phyloP scores from a whole-genome alignment of 495 filamentous ascomycete genomes.

The Rhypophila decipiens region DNA sequence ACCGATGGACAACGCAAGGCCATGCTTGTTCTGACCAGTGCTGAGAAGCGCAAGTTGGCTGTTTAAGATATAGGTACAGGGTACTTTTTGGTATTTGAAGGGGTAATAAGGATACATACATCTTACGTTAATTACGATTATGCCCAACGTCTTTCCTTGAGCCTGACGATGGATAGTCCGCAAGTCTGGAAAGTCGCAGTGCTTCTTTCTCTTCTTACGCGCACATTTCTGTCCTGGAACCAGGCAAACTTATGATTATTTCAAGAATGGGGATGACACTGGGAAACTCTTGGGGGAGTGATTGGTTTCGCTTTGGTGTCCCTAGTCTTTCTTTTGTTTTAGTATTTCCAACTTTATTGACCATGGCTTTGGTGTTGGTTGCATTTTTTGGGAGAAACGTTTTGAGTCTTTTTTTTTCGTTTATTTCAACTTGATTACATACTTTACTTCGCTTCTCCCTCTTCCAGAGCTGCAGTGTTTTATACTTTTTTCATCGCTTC shows the following conservation, averaged over 20 bases:
- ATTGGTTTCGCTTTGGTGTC: neutral
- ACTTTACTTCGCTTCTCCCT: neutral
- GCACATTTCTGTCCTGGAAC: neutral
- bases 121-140: slow-evolving; percentile 34
- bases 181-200: slow-evolving; percentile 14
- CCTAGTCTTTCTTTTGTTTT: slow-evolving; percentile 6
- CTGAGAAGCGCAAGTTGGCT: slow-evolving; percentile 74
- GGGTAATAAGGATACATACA: slow-evolving; percentile 10
- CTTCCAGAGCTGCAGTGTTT: neutral
- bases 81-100: slow-evolving; percentile 1
- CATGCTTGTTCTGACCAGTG: slow-evolving; percentile 79
- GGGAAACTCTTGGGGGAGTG: slow-evolving; percentile 11
- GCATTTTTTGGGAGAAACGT: slow-evolving; percentile 13
- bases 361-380: slow-evolving; percentile 10
- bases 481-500: no score
- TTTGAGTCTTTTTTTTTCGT: neutral
- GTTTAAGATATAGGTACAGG: slow-evolving; percentile 7
- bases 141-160: slow-evolving; percentile 22
- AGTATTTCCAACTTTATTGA: slow-evolving; percentile 1
- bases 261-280: slow-evolving; percentile 11
- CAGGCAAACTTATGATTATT: slow-evolving; percentile 19
- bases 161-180: slow-evolving; percentile 4
- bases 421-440: neutral
- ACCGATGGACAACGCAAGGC: slow-evolving; percentile 67
- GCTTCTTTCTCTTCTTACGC: slow-evolving; percentile 10